Evolutionary conservation across 345 rosid genomes (phyloP), one percentile per base, ranked within the genome.

Genomic region (Eucalyptus melliodora): DNA sequence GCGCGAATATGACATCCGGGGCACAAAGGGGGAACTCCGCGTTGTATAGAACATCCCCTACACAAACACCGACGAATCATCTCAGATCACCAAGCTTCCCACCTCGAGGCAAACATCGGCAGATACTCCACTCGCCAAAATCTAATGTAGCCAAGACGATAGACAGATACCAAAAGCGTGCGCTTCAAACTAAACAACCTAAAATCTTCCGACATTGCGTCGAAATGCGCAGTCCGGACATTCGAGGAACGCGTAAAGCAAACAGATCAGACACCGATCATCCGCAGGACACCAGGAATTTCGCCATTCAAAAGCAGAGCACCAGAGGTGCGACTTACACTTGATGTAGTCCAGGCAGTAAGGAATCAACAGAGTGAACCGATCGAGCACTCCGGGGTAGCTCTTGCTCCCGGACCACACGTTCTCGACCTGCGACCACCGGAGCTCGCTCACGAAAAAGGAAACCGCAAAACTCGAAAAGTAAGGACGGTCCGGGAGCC

Each of bases 41-140:
- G 92, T 98, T 95, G 94, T 95, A 98, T 44, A 97, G 87, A 83
- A 98, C 90, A 92, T 98, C 98, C 99, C 99, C 99, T 98, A 88
- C 82, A 65, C 86, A 56, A 50, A 56, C 47, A 40, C 50, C 88
- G 49, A 65, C 4, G 10, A 88, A 82, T 31, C 49, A 60, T 88
- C 88, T 86, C 88, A 50, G 67, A 17, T 53, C 56, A 51, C 44
- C n/a, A 31, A 50, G 47, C 55, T 31, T 34, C 13, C 30, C 30
- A 1, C 14, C 80, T 69, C 23, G 24, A 31, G 42, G 23, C 80
- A 67, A n/a, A n/a, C 31, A n/a, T 0, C 3, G 77, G 10, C 80
- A n/a, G 80, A 53, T 53, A 21, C 59, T 53, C 16, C 72, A 62
- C 34, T 62, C 37, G 17, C 37, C 72, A 14, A 30, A 62, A 62